A percentile compares a stretch with the other conserved stretches of the same genome.
phyloP scores from a whole-genome alignment of 2,329 filamentous ascomycete species.

The Aspergillus glaucus region DNA sequence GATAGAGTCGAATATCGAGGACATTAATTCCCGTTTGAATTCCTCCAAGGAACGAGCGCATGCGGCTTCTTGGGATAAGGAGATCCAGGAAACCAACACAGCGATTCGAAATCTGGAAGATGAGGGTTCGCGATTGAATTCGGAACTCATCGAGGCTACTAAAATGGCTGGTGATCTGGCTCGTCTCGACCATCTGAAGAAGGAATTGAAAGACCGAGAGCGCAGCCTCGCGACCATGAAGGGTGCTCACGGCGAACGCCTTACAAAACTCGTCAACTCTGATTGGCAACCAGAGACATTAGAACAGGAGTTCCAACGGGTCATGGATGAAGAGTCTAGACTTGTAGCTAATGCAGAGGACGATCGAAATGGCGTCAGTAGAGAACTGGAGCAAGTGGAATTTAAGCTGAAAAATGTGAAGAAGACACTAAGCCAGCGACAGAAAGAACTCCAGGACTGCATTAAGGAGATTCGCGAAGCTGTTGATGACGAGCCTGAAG shows the following conservation, averaged over 20 bases:
- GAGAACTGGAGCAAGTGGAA: conserved; percentile 70
- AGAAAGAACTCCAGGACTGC: conserved; percentile 56
- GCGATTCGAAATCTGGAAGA: conserved; percentile 65
- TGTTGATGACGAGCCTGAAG: conserved; percentile 45
- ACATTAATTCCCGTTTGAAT: conserved; percentile 58
- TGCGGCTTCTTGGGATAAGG: conserved; percentile 61
- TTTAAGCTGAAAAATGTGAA: conserved; percentile 62
- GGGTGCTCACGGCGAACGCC: conserved; percentile 64
- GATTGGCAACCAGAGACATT: conserved; percentile 66
- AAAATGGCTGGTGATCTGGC: conserved; percentile 75
- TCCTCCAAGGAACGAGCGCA: conserved; percentile 59
- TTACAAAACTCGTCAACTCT: conserved; percentile 58
- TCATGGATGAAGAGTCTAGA: conserved; percentile 52
- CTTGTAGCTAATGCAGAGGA: conserved; percentile 60
- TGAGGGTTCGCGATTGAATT: conserved; percentile 63
- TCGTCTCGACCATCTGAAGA: conserved; percentile 74
- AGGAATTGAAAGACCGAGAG: conserved; percentile 68
- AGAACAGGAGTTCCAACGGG: conserved; percentile 63
- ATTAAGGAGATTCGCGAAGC: conserved; percentile 57
- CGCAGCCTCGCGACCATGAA: conserved; percentile 71
- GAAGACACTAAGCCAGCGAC: conserved; percentile 59
- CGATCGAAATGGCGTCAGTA: conserved; percentile 62
- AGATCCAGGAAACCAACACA: conserved; percentile 60
- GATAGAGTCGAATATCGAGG: conserved; percentile 66
- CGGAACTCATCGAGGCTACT: conserved; percentile 79